These are phyloP conservation scores for Trichoderma sp. DNA, from an alignment of 2,329 filamentous ascomycete species.

Conservation along the genomic window DNA sequence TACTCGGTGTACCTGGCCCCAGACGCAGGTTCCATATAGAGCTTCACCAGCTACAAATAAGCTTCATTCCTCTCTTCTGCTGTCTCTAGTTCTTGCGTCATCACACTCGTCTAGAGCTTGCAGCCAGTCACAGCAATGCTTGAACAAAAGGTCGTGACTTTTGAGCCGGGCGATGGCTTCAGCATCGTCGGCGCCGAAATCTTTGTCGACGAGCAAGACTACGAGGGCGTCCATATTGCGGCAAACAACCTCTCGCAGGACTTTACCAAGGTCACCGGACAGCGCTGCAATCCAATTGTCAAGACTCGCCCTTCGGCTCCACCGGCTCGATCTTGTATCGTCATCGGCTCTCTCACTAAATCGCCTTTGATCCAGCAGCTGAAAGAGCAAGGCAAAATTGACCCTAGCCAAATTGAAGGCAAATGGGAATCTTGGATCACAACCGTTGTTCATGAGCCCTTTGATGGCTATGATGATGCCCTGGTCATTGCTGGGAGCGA, in stretches of 20 bases:
- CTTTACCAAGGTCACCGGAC: conserved; percentile 30
- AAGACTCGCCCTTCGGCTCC: neutral
- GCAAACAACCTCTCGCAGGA: conserved; percentile 35
- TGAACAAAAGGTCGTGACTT: conserved; percentile 31
- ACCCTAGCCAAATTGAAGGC: conserved; percentile 35
- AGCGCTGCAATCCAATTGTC: conserved; percentile 20
- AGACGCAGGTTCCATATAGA: neutral
- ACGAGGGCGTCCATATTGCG: conserved; percentile 37
- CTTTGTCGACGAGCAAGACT: conserved; percentile 34
- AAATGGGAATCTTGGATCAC: conserved; percentile 60
- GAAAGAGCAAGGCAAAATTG: conserved; percentile 26
- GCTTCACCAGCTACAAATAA: conserved; percentile 5
- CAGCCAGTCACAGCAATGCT: conserved; percentile 27
- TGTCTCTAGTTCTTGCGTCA: neutral
- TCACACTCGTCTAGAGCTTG: neutral
- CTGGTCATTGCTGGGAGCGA: conserved; percentile 61
- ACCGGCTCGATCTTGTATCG: conserved; percentile 25
- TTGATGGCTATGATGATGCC: conserved; percentile 44
- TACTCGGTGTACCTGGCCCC: neutral
- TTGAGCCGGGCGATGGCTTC: conserved; percentile 29
- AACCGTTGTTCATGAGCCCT: conserved; percentile 48
- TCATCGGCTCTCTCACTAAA: conserved; percentile 28
- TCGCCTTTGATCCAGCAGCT: conserved; percentile 28
- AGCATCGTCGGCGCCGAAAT: conserved; percentile 35
- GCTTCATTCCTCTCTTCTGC: neutral